These are phyloP conservation scores for Aschersonia sp. DNA, from an alignment of 2,329 filamentous ascomycete species.

Conservation along the genomic window DNA sequence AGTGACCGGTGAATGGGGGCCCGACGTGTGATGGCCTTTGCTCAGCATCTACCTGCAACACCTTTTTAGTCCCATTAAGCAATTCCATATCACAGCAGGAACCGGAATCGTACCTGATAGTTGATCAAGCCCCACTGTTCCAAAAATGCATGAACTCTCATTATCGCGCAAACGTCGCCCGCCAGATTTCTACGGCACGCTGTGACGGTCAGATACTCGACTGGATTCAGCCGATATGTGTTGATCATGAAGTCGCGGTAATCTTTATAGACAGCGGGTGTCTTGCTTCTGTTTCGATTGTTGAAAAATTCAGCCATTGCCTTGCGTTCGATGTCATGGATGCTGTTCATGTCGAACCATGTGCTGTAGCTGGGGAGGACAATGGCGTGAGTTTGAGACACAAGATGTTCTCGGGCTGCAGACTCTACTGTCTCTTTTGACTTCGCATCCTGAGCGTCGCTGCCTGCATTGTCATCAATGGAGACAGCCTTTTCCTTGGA, in stretches of 20 bases:
- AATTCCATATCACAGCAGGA: too few species aligned
- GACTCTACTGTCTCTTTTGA: constrained; percentile 72
- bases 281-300: constrained; percentile 94
- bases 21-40: constrained; percentile 90
- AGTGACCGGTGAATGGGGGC: constrained; percentile 93
- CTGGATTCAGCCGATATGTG: constrained; percentile 88
- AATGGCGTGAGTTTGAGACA: constrained; percentile 87
- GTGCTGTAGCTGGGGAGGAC: constrained; percentile 95
- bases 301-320: constrained; percentile 98
- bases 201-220: constrained; percentile 93
- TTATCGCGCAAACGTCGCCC: constrained; percentile 96
- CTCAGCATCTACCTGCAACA: constrained; percentile 74
- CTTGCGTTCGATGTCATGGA: constrained; percentile 86
- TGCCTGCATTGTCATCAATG: constrained; percentile 32
- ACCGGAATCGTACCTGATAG: constrained; percentile 58
- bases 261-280: constrained; percentile 91
- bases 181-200: constrained; percentile 90
- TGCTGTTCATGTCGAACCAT: constrained; percentile 96
- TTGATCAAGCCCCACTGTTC: constrained; percentile 99
- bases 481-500: constrained; percentile 31
- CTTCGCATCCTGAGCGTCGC: constrained; percentile 43
- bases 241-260: constrained; percentile 99
- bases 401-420: constrained; percentile 79
- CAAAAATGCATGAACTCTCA: constrained; percentile 94
- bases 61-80: constrained; percentile 1